Evolutionary conservation across 2,329 filamentous ascomycete genomes (phyloP).

Genomic region (Arachnomyces sp.): DNA sequence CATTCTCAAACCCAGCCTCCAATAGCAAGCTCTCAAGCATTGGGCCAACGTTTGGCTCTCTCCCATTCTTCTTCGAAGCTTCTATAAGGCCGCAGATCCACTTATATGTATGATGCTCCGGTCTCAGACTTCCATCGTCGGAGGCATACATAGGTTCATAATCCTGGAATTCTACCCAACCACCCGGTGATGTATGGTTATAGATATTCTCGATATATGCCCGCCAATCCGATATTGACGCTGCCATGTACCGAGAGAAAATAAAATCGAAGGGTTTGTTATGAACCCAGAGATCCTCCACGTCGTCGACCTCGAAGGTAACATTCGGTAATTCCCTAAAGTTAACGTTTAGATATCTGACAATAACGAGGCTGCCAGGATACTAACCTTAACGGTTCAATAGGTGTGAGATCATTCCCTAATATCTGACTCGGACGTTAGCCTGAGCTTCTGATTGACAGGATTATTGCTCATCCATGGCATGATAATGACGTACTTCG

Average conservation of each 20-base stretch:
- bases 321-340: slow-evolving; percentile 50
- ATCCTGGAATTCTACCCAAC: slow-evolving; percentile 34
- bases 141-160: slow-evolving; percentile 19
- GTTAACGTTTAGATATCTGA: neutral
- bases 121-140: slow-evolving; percentile 21
- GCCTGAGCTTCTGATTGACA: slow-evolving; percentile 5
- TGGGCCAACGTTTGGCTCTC: slow-evolving; percentile 9
- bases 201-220: slow-evolving; percentile 43
- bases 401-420: slow-evolving; percentile 13
- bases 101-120: neutral
- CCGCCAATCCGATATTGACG: slow-evolving; percentile 47
- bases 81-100: slow-evolving; percentile 16
- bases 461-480: slow-evolving; percentile 9
- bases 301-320: slow-evolving; percentile 56
- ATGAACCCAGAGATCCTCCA: slow-evolving; percentile 52
- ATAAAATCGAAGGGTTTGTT: slow-evolving; percentile 48
- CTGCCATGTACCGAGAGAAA: slow-evolving; percentile 44
- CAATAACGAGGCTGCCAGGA: neutral
- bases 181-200: slow-evolving; percentile 29
- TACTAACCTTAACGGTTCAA: slow-evolving; percentile 9
- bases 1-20: slow-evolving; percentile 19
- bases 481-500: slow-evolving; percentile 9
- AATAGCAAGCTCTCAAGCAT: slow-evolving; percentile 12
- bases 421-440: slow-evolving; percentile 6
- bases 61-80: slow-evolving; percentile 19